Conservation (phyloP, 768 basidiomycete genomes). For the Xerocomellus amylosporus region DNA sequence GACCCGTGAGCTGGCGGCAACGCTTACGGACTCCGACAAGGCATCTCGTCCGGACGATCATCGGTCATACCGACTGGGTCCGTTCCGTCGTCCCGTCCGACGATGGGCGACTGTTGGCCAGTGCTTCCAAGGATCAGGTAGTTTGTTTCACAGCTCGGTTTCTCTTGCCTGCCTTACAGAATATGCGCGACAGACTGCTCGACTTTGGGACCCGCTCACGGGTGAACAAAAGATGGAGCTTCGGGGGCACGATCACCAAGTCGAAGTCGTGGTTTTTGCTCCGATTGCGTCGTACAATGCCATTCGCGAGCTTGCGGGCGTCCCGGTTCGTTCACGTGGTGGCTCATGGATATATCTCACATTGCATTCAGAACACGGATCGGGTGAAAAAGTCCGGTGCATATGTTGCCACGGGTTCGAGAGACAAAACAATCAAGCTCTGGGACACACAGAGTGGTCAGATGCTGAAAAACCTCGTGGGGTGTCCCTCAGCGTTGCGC, state of each 20-base stretch:
- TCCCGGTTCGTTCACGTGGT: constrained; percentile 49
- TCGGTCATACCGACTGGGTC: constrained; percentile 85
- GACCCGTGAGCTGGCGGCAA: background rate
- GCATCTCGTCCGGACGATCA: constrained; percentile 72
- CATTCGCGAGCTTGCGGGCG: constrained; percentile 73
- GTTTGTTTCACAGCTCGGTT: constrained; percentile 16
- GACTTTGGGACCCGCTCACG: constrained; percentile 68
- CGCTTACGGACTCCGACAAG: constrained; percentile 36
- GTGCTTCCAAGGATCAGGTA: constrained; percentile 88
- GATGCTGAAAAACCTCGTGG: constrained; percentile 70
- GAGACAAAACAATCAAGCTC: constrained; percentile 89
- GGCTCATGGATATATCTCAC: constrained; percentile 2
- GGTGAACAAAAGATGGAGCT: constrained; percentile 81
- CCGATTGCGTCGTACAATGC: constrained; percentile 72
- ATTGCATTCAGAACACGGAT: constrained; percentile 45
- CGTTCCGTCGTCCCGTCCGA: constrained; percentile 61
- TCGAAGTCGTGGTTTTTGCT: constrained; percentile 80
- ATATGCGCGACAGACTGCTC: constrained; percentile 54
- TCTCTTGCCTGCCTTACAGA: background rate
- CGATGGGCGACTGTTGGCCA: constrained; percentile 73
- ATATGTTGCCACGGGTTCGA: constrained; percentile 77
- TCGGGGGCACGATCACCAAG: constrained; percentile 83
- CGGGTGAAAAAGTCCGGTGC: constrained; percentile 46
- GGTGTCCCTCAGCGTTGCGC: constrained; percentile 20
- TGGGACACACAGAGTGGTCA: constrained; percentile 89